A percentile compares a stretch with the other conserved stretches of the same genome.
These are phyloP conservation scores for Xylariaceae sp. DNA, from an alignment of 2,329 filamentous ascomycete genomes.

Conservation along the genomic window DNA sequence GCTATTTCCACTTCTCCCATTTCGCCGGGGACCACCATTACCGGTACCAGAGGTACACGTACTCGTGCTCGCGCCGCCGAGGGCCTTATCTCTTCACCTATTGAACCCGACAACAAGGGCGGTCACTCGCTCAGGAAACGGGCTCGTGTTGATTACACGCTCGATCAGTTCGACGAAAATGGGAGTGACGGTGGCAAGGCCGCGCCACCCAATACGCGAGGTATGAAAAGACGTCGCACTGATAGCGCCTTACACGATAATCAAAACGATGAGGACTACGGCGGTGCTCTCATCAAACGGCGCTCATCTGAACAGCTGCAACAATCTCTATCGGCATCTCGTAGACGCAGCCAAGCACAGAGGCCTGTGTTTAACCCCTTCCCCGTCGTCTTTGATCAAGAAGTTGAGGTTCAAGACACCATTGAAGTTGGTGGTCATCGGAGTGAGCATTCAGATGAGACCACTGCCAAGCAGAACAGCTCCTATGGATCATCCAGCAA, in stretches of 20 bases:
- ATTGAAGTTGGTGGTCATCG: slow-evolving; percentile 49
- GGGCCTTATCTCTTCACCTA: slow-evolving; percentile 35
- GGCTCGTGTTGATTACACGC: slow-evolving; percentile 52
- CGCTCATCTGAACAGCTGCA: slow-evolving; percentile 31
- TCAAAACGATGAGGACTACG: slow-evolving; percentile 25
- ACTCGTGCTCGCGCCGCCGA: slow-evolving; percentile 40
- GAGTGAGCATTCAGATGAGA: slow-evolving; percentile 31
- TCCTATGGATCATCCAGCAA: slow-evolving; percentile 24
- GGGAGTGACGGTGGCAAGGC: slow-evolving; percentile 24
- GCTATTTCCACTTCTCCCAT: slow-evolving; percentile 24
- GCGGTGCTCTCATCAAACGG: slow-evolving; percentile 24
- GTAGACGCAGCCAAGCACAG: slow-evolving; percentile 23
- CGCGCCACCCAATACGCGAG: slow-evolving; percentile 24
- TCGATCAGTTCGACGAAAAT: slow-evolving; percentile 48
- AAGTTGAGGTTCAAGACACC: slow-evolving; percentile 51
- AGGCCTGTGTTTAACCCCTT: slow-evolving; percentile 31
- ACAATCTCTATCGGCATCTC: slow-evolving; percentile 21
- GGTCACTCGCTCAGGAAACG: slow-evolving; percentile 54
- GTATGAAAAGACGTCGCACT: slow-evolving; percentile 30
- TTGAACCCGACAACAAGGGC: slow-evolving; percentile 48
- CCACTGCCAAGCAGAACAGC: slow-evolving; percentile 30
- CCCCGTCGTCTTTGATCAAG: slow-evolving; percentile 29
- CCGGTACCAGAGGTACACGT: slow-evolving; percentile 37
- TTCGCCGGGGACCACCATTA: slow-evolving; percentile 29
- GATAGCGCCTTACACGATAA: slow-evolving; percentile 23